Conservation (phyloP, 805 yeast genomes). For the Candida ortonii region DNA sequence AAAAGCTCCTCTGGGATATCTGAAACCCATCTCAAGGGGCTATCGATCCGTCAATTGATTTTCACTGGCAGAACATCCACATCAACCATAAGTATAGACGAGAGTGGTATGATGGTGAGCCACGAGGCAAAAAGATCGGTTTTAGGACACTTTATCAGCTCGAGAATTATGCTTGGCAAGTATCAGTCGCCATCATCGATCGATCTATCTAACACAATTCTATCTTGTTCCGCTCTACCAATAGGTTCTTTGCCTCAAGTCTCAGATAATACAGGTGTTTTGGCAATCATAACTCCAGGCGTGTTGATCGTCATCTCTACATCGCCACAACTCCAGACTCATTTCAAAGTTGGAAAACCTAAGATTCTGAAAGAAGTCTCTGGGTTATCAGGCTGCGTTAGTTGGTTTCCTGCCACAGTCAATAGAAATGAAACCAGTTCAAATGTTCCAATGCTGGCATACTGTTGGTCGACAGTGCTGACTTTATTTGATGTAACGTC, state of each 20-base stretch:
- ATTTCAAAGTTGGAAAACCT: constrained; percentile 52
- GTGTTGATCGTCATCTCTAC: constrained; percentile 54
- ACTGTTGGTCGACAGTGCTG: constrained; percentile 63
- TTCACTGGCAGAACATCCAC: constrained; percentile 53
- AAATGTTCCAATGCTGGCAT: constrained; percentile 52
- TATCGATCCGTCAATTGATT: constrained; percentile 41
- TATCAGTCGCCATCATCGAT: constrained; percentile 24
- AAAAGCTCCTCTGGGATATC: constrained; percentile 18
- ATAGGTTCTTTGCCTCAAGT: constrained; percentile 52
- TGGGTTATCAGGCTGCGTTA: constrained; percentile 44
- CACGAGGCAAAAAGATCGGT: constrained; percentile 65
- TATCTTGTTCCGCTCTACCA: constrained; percentile 53
- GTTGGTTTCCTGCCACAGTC: constrained; percentile 61
- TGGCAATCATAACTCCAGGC: constrained; percentile 56
- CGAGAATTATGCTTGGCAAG: constrained; percentile 53
- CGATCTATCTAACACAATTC: constrained; percentile 25
- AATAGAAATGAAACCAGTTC: constrained; percentile 24
- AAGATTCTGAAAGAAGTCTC: constrained; percentile 30
- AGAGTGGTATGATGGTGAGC: constrained; percentile 52
- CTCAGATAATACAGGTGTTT: constrained; percentile 55
- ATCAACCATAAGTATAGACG: constrained; percentile 55
- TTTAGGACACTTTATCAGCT: constrained; percentile 45
- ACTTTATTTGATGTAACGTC: constrained; percentile 51
- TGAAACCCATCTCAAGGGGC: constrained; percentile 36
- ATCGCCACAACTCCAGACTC: constrained; percentile 48